A percentile compares a stretch with the other conserved stretches of the same genome.
Evolutionary conservation across 352 stramenopile species (phyloP).

Genomic region (Phytophthora pini): DNA sequence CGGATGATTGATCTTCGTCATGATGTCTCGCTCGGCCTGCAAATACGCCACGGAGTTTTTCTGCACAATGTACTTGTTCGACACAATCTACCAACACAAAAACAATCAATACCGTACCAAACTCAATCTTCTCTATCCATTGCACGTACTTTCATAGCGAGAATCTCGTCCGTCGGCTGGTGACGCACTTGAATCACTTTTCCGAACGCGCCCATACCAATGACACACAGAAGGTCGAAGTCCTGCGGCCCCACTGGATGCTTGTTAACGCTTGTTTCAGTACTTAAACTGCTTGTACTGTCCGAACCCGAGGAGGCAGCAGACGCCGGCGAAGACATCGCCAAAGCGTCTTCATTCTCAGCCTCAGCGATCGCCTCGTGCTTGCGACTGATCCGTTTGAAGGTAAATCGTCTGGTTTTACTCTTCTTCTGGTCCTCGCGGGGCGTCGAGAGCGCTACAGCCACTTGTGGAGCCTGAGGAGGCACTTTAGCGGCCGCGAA

Average conservation of each 20-base stretch:
- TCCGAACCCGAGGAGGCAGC: background rate
- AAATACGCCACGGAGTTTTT: constrained; percentile 83
- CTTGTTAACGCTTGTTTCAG: constrained; percentile 11
- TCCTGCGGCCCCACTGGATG: constrained; percentile 64
- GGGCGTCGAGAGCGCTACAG: background rate
- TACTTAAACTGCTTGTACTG: constrained; percentile 29
- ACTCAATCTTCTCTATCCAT: background rate
- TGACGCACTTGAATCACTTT: constrained; percentile 90
- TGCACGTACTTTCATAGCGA: constrained; percentile 81
- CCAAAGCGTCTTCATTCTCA: constrained; percentile 26
- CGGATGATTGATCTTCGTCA: constrained; percentile 89
- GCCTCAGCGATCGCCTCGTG: constrained; percentile 34
- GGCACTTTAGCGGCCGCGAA: constrained; percentile 59
- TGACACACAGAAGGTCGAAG: constrained; percentile 86
- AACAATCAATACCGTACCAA: background rate
- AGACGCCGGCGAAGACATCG: background rate
- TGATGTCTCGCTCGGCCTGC: constrained; percentile 84
- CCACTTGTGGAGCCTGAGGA: constrained; percentile 37
- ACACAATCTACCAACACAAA: constrained; percentile 62
- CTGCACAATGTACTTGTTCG: constrained; percentile 88
- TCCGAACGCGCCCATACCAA: constrained; percentile 84
- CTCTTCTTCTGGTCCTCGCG: constrained; percentile 5
- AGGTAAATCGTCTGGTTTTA: constrained; percentile 36
- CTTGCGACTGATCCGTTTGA: constrained; percentile 35
- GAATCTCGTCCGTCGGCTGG: constrained; percentile 71